phyloP scores from a whole-genome alignment of 73 alveolate genomes.

The Symbiodinium pilosum region DNA sequence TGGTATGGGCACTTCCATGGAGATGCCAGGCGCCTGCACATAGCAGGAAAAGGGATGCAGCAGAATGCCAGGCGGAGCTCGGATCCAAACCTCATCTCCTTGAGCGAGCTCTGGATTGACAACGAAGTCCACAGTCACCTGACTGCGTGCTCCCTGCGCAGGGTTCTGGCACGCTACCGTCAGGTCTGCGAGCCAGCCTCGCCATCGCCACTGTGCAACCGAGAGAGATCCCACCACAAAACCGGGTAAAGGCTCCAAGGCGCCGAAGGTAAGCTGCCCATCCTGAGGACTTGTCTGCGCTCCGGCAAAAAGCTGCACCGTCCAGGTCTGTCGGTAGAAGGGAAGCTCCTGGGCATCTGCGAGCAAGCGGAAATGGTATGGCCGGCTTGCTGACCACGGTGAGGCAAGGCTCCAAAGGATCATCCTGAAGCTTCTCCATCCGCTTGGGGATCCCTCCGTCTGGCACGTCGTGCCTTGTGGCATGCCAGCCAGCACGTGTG shows the following conservation, averaged over 20 bases:
- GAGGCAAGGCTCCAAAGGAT: slow-evolving; percentile 8
- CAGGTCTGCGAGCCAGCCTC: slow-evolving; percentile 45
- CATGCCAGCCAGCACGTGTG: background rate
- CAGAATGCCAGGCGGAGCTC: slow-evolving; percentile 22
- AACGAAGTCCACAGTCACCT: background rate
- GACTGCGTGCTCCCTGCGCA: slow-evolving; percentile 40
- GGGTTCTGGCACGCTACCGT: background rate
- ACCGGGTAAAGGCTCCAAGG: slow-evolving; percentile 32
- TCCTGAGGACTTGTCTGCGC: background rate
- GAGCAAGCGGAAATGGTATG: background rate
- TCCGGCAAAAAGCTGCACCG: background rate
- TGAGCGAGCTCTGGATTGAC: background rate
- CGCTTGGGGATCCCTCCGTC: slow-evolving; percentile 24
- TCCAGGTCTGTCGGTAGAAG: background rate
- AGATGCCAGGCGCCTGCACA: background rate
- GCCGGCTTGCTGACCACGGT: slow-evolving; percentile 72
- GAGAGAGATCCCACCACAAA: slow-evolving; percentile 31
- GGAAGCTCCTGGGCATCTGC: slow-evolving; percentile 10
- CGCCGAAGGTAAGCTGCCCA: background rate
- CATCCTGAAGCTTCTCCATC: background rate
- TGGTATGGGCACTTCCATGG: background rate
- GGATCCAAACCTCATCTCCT: slow-evolving; percentile 31
- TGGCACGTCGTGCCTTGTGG: slow-evolving; percentile 25
- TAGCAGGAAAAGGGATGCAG: slow-evolving; percentile 82
- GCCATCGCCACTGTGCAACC: slow-evolving; percentile 59